Evolutionary conservation across 257 asterid genomes (phyloP).

Genomic region (Penstemon newberryi): DNA sequence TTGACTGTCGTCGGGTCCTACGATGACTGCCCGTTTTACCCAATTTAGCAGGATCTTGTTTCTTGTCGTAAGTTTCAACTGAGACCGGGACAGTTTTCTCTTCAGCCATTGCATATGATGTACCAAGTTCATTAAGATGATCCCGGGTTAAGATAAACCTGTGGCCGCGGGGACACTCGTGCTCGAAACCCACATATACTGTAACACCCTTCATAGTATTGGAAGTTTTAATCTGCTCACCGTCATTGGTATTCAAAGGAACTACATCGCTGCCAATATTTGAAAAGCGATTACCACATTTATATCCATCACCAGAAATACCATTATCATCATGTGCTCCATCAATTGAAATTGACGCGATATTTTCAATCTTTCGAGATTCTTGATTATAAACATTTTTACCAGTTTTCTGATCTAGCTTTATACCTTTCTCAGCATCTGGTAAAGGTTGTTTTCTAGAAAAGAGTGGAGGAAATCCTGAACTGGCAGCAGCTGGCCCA

Average conservation of each 20-base stretch:
- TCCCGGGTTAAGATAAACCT: slow-evolving; percentile 71
- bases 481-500: slow-evolving; percentile 60
- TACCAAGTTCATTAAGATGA: slow-evolving; percentile 74
- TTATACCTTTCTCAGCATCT: slow-evolving; percentile 48
- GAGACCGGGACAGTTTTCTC: slow-evolving; percentile 45
- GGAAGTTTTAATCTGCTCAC: slow-evolving; percentile 36
- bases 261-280: slow-evolving; percentile 44
- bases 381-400: slow-evolving; percentile 44
- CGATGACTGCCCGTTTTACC: slow-evolving; percentile 59
- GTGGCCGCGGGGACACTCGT: slow-evolving; percentile 95
- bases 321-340: slow-evolving; percentile 33
- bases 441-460: slow-evolving; percentile 53
- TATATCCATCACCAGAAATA: slow-evolving; percentile 26
- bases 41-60: slow-evolving; percentile 47
- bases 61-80: slow-evolving; percentile 45
- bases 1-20: slow-evolving; percentile 56
- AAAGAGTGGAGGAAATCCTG: slow-evolving; percentile 81
- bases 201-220: slow-evolving; percentile 44
- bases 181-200: slow-evolving; percentile 79
- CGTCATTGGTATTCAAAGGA: slow-evolving; percentile 35
- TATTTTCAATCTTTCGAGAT: slow-evolving; percentile 34
- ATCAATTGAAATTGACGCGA: slow-evolving; percentile 36
- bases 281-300: slow-evolving; percentile 42
- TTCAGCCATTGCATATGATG: slow-evolving; percentile 54
- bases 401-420: slow-evolving; percentile 43